Percentiles rank a stretch among this genome's conserved stretches.
phyloP scores from a whole-genome alignment of 345 rosid genomes.

The Pistacia atlantica region DNA sequence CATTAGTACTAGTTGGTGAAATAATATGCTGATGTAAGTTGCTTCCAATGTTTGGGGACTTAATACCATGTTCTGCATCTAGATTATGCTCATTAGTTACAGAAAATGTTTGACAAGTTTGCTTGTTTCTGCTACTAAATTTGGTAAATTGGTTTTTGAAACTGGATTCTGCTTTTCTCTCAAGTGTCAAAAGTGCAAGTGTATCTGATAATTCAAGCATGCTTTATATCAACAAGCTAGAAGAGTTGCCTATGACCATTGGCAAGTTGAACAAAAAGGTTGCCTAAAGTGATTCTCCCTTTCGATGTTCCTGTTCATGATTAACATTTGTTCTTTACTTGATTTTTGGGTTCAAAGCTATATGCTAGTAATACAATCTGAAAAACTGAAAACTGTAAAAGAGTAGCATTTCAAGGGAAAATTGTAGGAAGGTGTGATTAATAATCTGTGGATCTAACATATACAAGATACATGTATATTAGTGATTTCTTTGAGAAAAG shows the following conservation, averaged over 20 bases:
- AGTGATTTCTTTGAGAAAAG: background rate
- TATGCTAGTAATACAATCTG: background rate
- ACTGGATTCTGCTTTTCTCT: conserved; percentile 19
- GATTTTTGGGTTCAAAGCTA: background rate
- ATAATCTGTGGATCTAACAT: background rate
- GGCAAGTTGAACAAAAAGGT: conserved; percentile 70
- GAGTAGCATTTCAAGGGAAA: background rate
- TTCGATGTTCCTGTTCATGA: background rate
- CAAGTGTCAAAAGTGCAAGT: conserved; percentile 35
- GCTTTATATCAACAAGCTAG: conserved; percentile 40
- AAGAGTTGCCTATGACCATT: conserved; percentile 62
- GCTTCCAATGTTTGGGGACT: background rate
- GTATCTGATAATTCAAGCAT: conserved; percentile 34
- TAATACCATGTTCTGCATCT: background rate
- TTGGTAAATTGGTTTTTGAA: conserved; percentile 7
- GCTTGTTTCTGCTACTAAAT: background rate
- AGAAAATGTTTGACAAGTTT: background rate
- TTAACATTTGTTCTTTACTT: background rate
- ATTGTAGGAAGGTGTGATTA: background rate
- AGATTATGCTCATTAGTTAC: background rate
- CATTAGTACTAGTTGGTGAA: background rate
- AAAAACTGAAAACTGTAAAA: background rate
- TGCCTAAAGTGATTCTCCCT: conserved; percentile 2
- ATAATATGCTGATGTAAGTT: background rate
- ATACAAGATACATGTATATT: background rate